A percentile compares a stretch with the other conserved stretches of the same genome.
phyloP scores from a whole-genome alignment of 1,284 basidiomycete genomes.

The Ustilago cynodontis region DNA sequence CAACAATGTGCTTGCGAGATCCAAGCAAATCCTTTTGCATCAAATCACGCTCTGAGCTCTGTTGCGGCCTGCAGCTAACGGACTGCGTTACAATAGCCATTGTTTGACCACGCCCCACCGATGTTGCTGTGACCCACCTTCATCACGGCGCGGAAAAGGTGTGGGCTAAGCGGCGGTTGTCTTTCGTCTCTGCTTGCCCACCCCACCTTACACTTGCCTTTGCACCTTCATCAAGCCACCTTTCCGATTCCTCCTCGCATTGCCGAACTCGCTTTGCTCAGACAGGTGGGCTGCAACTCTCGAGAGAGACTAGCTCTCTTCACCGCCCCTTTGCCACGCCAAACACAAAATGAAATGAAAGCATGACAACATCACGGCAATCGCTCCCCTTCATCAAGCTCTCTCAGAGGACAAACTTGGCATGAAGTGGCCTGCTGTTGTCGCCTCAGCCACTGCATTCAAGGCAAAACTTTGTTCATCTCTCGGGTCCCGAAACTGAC shows the following conservation, averaged over 20 bases:
- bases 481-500: constrained; percentile 20
- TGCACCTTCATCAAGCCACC: constrained; percentile 3
- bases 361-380: constrained; percentile 3
- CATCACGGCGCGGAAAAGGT: not conserved
- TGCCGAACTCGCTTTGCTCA: not conserved
- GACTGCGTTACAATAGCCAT: not conserved
- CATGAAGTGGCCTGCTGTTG: not conserved
- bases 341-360: not conserved
- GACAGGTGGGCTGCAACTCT: not conserved
- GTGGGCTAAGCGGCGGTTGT: constrained; percentile 12
- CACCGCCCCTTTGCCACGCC: not conserved
- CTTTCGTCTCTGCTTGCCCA: not conserved
- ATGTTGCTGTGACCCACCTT: not conserved
- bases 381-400: not conserved
- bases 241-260: not conserved
- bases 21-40: not conserved
- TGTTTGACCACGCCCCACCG: not conserved
- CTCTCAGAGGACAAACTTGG: constrained; percentile 3
- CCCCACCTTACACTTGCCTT: not conserved
- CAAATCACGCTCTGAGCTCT: no score
- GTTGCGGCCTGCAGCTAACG: no score
- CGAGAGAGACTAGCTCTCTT: not conserved
- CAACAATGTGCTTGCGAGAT: not conserved
- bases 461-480: constrained; percentile 2
- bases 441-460: not conserved